Conservation (phyloP, 768 basidiomycete species). For the Suillus luteus region DNA sequence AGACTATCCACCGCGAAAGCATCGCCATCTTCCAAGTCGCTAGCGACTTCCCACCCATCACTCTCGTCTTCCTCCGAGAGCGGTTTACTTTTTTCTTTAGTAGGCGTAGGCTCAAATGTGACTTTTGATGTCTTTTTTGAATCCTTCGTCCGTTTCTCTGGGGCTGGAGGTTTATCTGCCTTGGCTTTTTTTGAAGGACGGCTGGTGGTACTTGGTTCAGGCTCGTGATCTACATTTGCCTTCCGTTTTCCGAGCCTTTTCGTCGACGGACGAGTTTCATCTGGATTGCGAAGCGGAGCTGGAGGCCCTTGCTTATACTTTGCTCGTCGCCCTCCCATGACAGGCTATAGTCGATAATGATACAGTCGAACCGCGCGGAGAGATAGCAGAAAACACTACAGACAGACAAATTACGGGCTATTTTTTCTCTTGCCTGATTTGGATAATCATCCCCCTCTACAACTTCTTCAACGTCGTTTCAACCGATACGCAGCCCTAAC, state of each 20-base stretch:
- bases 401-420: conserved; percentile 6
- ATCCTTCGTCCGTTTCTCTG: conserved; percentile 13
- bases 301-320: conserved; percentile 84
- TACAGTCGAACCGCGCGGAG: neutral
- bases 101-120: conserved; percentile 49
- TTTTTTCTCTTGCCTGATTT: conserved; percentile 29
- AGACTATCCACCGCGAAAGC: conserved; percentile 43
- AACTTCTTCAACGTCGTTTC: conserved; percentile 16
- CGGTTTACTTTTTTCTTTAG: conserved; percentile 46
- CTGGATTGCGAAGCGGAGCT: conserved; percentile 49
- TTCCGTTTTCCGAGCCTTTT: conserved; percentile 79
- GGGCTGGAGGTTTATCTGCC: conserved; percentile 17
- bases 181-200: conserved; percentile 41
- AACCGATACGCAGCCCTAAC: conserved; percentile 83
- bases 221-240: conserved; percentile 43
- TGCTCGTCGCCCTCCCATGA: conserved; percentile 84
- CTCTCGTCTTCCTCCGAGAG: conserved; percentile 20
- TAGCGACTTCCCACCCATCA: conserved; percentile 36
- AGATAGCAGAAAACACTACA: neutral
- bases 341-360: conserved; percentile 21
- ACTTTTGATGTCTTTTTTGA: conserved; percentile 23
- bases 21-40: conserved; percentile 41
- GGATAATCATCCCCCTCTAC: conserved; percentile 21
- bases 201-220: conserved; percentile 27
- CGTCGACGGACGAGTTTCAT: conserved; percentile 38